Evolutionary conservation across 768 basidiomycete species (phyloP).

Genomic region (Rhizopogon rudus): DNA sequence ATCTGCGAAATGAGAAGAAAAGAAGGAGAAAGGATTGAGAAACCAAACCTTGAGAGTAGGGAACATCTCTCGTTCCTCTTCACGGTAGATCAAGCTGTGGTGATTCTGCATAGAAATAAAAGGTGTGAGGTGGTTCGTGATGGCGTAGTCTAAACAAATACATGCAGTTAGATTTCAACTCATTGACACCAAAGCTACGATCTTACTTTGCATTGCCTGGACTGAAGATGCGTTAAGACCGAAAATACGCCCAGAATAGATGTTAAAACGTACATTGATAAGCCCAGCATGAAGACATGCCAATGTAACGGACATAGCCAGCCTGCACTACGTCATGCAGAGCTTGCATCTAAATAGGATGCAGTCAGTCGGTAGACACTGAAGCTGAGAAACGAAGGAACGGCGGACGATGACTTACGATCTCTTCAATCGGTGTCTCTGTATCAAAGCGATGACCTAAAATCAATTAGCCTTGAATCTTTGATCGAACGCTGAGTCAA

Average conservation of each 20-base stretch:
- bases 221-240: conserved; percentile 24
- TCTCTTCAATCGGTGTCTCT: conserved; percentile 24
- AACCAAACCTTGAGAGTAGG: conserved; percentile 46
- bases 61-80: conserved; percentile 64
- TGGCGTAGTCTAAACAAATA: conserved; percentile 46
- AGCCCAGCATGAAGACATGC: conserved; percentile 52
- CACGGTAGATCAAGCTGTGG: conserved; percentile 55
- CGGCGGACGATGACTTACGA: conserved; percentile 20
- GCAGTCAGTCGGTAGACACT: neutral
- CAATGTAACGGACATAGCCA: conserved; percentile 58
- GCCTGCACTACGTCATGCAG: conserved; percentile 64
- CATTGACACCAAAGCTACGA: neutral
- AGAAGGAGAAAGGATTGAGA: neutral
- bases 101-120: conserved; percentile 74
- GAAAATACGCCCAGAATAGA: neutral
- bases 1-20: conserved; percentile 25
- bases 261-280: conserved; percentile 41
- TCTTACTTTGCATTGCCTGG: conserved; percentile 51
- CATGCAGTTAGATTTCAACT: neutral
- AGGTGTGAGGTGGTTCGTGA: conserved; percentile 49
- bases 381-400: conserved; percentile 17
- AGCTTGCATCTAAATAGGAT: conserved; percentile 49
- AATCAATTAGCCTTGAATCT: conserved; percentile 13
- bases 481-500: neutral
- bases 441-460: conserved; percentile 29